A percentile compares a stretch with the other conserved stretches of the same genome.
These are phyloP conservation scores for Alloteropsis semialata DNA, from an alignment of 176 grass and related monocot genomes.

Conservation along the genomic window DNA sequence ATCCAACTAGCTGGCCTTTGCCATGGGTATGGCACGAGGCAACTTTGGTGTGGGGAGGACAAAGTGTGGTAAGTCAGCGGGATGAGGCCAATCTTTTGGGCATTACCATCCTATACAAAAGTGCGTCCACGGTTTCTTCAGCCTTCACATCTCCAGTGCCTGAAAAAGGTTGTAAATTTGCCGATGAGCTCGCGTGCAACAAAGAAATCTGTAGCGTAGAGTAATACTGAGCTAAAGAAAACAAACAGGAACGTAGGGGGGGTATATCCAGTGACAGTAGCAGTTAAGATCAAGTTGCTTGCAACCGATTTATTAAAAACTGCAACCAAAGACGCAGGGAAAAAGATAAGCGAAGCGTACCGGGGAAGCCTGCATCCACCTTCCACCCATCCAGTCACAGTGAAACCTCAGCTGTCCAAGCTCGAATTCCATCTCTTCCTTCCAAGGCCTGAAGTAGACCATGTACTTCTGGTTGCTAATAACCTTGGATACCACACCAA, in stretches of 20 bases:
- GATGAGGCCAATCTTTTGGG: not conserved
- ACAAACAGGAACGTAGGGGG: not conserved
- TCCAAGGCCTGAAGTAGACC: constrained; percentile 78
- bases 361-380: constrained; percentile 58
- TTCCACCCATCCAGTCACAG: constrained; percentile 68
- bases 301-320: not conserved
- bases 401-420: constrained; percentile 59
- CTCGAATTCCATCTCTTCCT: constrained; percentile 68
- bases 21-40: not conserved
- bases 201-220: not conserved
- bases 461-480: constrained; percentile 28
- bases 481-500: constrained; percentile 75
- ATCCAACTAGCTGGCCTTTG: not conserved
- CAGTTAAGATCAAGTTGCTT: not conserved
- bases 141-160: constrained; percentile 40
- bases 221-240: not conserved
- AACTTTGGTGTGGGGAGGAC: not conserved
- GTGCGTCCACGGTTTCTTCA: not conserved
- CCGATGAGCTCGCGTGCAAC: not conserved
- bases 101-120: constrained; percentile 1
- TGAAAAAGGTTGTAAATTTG: not conserved
- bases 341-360: constrained; percentile 23
- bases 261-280: not conserved
- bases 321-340: not conserved
- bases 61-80: not conserved